phyloP scores from a whole-genome alignment of 441 rosid species.

The Dalechampia spathulata region DNA sequence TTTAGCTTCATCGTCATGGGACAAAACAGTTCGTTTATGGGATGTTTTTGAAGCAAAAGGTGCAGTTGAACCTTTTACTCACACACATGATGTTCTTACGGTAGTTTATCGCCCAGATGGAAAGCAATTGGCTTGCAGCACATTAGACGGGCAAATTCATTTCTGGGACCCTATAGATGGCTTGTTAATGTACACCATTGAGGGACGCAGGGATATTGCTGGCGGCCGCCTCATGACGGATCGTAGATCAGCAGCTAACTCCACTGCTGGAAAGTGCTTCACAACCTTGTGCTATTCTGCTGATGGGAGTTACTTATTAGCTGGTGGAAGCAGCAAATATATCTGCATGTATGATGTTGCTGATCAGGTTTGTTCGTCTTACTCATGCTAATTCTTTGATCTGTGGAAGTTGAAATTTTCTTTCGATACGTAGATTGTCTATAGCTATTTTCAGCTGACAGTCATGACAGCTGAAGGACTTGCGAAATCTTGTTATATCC shows the following conservation, averaged over 20 bases:
- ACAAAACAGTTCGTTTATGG: conserved; percentile 86
- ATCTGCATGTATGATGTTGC: conserved; percentile 95
- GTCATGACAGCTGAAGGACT: background rate
- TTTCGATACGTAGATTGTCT: background rate
- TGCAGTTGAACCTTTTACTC: conserved; percentile 74
- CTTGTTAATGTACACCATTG: conserved; percentile 79
- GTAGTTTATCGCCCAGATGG: conserved; percentile 95
- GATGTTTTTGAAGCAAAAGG: conserved; percentile 95
- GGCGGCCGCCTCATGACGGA: conserved; percentile 93
- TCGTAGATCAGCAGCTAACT: conserved; percentile 89
- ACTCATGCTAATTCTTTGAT: background rate
- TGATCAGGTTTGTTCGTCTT: conserved; percentile 65
- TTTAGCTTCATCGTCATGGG: conserved; percentile 98
- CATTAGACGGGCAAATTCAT: conserved; percentile 92
- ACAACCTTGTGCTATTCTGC: conserved; percentile 89
- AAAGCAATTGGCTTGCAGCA: conserved; percentile 82
- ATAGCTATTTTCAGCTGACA: background rate
- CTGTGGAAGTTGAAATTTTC: background rate
- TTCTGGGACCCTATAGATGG: conserved; percentile 98
- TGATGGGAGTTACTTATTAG: conserved; percentile 90
- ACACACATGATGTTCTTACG: conserved; percentile 89
- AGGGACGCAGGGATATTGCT: conserved; percentile 94
- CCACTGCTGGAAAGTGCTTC: conserved; percentile 91
- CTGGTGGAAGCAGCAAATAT: conserved; percentile 94
- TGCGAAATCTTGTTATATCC: background rate